Evolutionary conservation across 2,329 filamentous ascomycete genomes (phyloP), one percentile per base, ranked within the genome.

Genomic region (Monosporascus sp.): DNA sequence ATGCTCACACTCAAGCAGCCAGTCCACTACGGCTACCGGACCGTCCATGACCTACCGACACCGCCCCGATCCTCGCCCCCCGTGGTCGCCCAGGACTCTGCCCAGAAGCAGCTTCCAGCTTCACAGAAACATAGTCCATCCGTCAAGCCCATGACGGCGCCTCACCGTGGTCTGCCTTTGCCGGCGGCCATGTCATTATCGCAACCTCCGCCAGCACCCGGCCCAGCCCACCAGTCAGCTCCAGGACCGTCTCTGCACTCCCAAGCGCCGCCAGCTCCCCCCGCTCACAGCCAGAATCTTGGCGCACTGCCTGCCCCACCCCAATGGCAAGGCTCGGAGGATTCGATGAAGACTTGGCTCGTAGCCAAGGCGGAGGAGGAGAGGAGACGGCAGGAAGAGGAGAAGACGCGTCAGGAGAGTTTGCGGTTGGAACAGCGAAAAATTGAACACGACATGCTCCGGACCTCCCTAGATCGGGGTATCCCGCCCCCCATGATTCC

Each of bases 401-500:
- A 90, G 69, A 86, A 79, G 62, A 83, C 80, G 22, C 74, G 74
- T 44, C 81, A 83, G 61, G 88, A 90, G 68, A 73, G 75, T 34
- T 70, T 89, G 44, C 83, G 84, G 25, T 70, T 90, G 34, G 88
- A 91, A 70, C 87, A 89, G 70, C 77, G 88, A 47, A 85, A 79
- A 62, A 78, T 89, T 52, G 88, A 91, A 69, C 81, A 86, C 64
- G 84, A 84, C 46, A 90, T 92, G 71, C 70, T 92, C 53, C 76
- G 80, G 51, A 84, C 86, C 22, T 88, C 86, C 2, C 68, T 91
- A 50, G 76, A 79, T 51, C 83, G 84, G 38, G 87, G 88, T 11
- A 83, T 92, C 49, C 88, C 88, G 9, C 86, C 88, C 14, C 79
- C 85, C 37, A 82, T 91, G 78, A 79, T 91, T 25, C 88, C 88